Evolutionary conservation across 176 grass and related monocot species (phyloP), one percentile per base, ranked within the genome.

Genomic region (Bolboschoenus planiculmis): DNA sequence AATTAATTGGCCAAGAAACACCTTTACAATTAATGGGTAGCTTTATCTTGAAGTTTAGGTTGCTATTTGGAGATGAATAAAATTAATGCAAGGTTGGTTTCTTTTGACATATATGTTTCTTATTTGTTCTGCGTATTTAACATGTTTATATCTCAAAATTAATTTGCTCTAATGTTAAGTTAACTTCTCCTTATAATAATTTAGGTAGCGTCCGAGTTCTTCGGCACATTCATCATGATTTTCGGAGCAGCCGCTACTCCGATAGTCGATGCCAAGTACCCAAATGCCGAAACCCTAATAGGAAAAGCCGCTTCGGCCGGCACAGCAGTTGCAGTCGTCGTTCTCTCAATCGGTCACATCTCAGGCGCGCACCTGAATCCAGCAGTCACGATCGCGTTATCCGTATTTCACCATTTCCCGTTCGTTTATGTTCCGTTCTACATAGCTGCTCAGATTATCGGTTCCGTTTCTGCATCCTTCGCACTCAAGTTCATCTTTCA

Each of bases 351-450:
- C 51, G 56, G 90, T 23, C 91, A 97, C 83, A 85, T 97, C 39
- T 97, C 90, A 1, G 93, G 89, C 44, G 91, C 90, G 36, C 93
- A 97, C 58, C 60, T 97, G 50, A 97, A 97, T 64, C 94, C 94
- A 0, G 82, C 91, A 0, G 80, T 93, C 11, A 97, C 89, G 29
- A 85, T 94, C 4, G 82, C 91, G 53, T 85, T 97, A 59, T 65
- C 87, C 0, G 30, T 64, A 0, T 86, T 92, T 47, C 82, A 84
- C 0, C 89, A 97, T 77, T 92, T 97, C 61, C 89, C 89, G 1
- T 79, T 14, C 64, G 43, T 58, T 56, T 88, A 97, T 30, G 59
- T 92, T 2, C 37, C 82, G 0, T 81, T 87, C 6, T 93, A 97
- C 64, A 34, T 92, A 4, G 9, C 62, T 5, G 88, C 91, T 3